Evolutionary conservation across 345 rosid species (phyloP), one percentile per base, ranked within the genome.

Genomic region (Adansonia digitata): DNA sequence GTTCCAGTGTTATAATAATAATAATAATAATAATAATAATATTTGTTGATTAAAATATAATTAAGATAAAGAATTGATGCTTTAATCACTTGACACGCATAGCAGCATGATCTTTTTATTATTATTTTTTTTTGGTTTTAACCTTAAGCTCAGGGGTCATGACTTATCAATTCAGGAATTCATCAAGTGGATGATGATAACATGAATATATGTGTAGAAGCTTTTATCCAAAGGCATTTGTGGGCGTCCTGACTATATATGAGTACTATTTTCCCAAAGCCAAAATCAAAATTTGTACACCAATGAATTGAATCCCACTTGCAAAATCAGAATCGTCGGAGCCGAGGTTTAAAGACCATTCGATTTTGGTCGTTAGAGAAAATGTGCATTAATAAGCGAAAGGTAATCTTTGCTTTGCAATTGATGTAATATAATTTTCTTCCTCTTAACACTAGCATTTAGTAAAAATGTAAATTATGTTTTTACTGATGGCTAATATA

Each of bases 31-130:
- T 22, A 53, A 53, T 8, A 22, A n/a, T n/a, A 2, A n/a, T 14
- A 5, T 4, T 14, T 40, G 52, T 18, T 20, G 46, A 69, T 52
- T 69, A 62, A 27, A 61, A 40, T 48, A 34, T 53, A 17, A 45
- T 24, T 80, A 71, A 35, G 57, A 71, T 71, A 66, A 80, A 48
- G 77, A 35, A 65, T 49, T 18, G 49, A 79, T 82, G 66, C 43
- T 71, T 71, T 74, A 59, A 56, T 64, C 70, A 22, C 42, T 9
- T 7, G 56, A 82, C 69, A 74, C 79, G 73, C 62, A 75, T 77
- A 42, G 52, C 69, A 71, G 40, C 73, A 34, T 7, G 37, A 37
- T 74, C 73, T n/a, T n/a, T n/a, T n/a, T n/a, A n/a, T n/a, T n/a
- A n/a, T n/a, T n/a, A n/a, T n/a, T n/a, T n/a, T n/a, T n/a, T n/a